A percentile compares a stretch with the other conserved stretches of the same genome.
phyloP scores from a whole-genome alignment of 2,329 filamentous ascomycete species.

The Sporothrix brunneoviolacea region DNA sequence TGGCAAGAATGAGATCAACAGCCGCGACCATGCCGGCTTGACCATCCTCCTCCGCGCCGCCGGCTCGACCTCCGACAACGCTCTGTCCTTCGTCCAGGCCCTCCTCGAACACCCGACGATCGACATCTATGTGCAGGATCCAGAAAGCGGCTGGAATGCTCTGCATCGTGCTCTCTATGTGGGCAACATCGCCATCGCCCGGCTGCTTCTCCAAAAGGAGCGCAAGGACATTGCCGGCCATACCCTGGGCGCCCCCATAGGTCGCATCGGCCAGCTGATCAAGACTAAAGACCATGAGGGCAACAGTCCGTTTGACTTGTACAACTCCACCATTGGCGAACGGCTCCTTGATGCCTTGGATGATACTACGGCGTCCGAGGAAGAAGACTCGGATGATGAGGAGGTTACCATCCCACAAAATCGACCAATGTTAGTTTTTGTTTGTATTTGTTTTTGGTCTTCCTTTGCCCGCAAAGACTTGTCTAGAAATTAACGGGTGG shows the following conservation, averaged over 20 bases:
- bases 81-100: slow-evolving; percentile 67
- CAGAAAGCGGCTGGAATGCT: slow-evolving; percentile 92
- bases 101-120: slow-evolving; percentile 75
- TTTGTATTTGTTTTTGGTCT: background rate
- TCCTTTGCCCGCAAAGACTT: slow-evolving; percentile 10
- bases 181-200: slow-evolving; percentile 81
- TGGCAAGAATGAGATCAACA: slow-evolving; percentile 67
- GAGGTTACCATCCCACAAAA: background rate
- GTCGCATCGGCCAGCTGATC: slow-evolving; percentile 67
- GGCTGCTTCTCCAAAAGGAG: slow-evolving; percentile 74
- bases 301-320: slow-evolving; percentile 89
- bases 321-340: slow-evolving; percentile 76
- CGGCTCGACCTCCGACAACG: slow-evolving; percentile 63
- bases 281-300: slow-evolving; percentile 96
- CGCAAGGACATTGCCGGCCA: slow-evolving; percentile 56
- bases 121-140: slow-evolving; percentile 81
- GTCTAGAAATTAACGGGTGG: too few relatives aligned
- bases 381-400: slow-evolving; percentile 8
- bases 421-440: background rate
- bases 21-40: slow-evolving; percentile 71
- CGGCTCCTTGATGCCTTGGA: slow-evolving; percentile 50
- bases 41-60: slow-evolving; percentile 81
- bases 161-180: slow-evolving; percentile 85
- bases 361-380: background rate
- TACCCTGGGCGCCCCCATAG: slow-evolving; percentile 48